phyloP scores from a whole-genome alignment of 441 rosid species.

The Pelargonium citronellum region DNA sequence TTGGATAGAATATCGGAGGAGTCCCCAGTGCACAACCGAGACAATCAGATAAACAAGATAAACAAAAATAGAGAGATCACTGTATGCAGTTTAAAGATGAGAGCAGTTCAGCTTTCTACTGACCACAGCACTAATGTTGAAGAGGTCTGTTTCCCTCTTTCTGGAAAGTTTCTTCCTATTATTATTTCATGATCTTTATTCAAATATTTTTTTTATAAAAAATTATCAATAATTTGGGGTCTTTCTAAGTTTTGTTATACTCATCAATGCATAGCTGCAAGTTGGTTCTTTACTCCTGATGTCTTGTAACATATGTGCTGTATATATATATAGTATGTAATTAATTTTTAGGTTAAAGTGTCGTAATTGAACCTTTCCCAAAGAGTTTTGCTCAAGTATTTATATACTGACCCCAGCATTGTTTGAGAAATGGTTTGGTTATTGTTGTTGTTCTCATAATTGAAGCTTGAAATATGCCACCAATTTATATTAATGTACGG shows the following conservation, averaged over 20 bases:
- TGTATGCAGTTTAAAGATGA: constrained; percentile 78
- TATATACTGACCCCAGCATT: no score
- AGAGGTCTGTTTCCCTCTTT: constrained; percentile 47
- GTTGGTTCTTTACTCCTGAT: not conserved
- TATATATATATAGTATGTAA: not conserved
- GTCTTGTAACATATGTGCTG: not conserved
- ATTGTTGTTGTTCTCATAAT: no score
- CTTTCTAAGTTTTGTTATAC: not conserved
- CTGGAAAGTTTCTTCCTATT: constrained; percentile 15
- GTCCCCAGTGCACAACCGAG: constrained; percentile 80
- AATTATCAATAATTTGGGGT: not conserved
- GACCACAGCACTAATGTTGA: constrained; percentile 86
- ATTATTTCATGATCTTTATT: constrained; percentile 5
- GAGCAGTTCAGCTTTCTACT: constrained; percentile 88
- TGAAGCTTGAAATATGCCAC: no score
- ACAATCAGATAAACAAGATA: constrained; percentile 56
- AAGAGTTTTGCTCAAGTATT: no score
- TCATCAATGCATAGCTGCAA: not conserved
- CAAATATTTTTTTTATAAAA: not conserved
- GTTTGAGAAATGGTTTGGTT: no score
- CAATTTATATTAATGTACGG: no score
- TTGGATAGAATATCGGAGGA: constrained; percentile 94
- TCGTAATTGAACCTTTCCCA: not conserved
- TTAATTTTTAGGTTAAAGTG: not conserved
- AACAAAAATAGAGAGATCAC: constrained; percentile 88